Percentiles rank a stretch among this genome's conserved stretches.
phyloP scores from a whole-genome alignment of 129 eudicot species.

The Sambucus nigra region DNA sequence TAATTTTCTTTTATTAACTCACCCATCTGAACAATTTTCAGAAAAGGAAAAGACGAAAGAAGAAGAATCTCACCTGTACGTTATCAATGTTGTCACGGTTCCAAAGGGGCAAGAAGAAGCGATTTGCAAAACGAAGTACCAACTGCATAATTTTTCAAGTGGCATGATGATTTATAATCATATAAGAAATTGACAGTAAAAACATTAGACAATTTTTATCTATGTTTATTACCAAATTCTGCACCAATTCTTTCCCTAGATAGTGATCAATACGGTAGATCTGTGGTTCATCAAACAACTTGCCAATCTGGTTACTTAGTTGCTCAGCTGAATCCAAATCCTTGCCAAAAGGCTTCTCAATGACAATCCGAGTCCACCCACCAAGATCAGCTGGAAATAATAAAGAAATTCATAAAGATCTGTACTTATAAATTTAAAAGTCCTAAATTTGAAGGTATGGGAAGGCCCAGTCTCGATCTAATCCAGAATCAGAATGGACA shows the following conservation, averaged over 20 bases:
- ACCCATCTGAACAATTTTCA: conserved; percentile 1
- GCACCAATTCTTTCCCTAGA: conserved; percentile 96
- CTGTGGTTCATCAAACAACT: conserved; percentile 87
- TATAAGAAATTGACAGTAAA: background rate
- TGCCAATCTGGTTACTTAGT: conserved; percentile 89
- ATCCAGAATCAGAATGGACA: background rate
- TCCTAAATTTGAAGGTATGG: background rate
- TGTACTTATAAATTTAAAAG: background rate
- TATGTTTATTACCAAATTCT: conserved; percentile 61
- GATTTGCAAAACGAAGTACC: conserved; percentile 99
- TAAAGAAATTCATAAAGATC: conserved; percentile 2
- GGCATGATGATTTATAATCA: background rate
- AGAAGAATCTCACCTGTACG: conserved; percentile 54
- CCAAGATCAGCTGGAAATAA: conserved; percentile 76
- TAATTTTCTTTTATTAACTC: no score
- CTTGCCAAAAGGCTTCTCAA: conserved; percentile 98
- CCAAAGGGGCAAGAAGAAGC: conserved; percentile 91
- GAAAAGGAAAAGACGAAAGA: conserved; percentile 1
- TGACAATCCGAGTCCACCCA: conserved; percentile 98
- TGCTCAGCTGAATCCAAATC: conserved; percentile 93
- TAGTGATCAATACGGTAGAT: conserved; percentile 98
- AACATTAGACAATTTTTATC: background rate
- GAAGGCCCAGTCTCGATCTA: background rate
- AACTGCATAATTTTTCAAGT: conserved; percentile 44
- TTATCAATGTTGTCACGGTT: conserved; percentile 90